Base-by-base conservation (phyloP, 352 stramenopile genomes). In the Phytophthora sansomeana region DNA sequence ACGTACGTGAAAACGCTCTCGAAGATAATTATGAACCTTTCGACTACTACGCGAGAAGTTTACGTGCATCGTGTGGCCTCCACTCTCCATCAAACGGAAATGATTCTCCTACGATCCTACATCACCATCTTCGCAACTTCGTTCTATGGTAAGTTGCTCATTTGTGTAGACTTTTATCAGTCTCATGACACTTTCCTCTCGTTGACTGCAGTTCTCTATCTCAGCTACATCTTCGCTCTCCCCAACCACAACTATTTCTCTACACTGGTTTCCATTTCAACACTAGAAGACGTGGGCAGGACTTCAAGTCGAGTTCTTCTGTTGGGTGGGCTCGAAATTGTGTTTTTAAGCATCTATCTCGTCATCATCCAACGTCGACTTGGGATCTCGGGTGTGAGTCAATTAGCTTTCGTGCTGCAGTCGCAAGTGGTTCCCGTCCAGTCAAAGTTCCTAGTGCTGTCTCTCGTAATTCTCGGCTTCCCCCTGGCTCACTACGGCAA, bases 81-180 rank as follows among this genome's bases (percentile, higher is more conserved):
- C 3, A 48, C 64, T 26, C 10, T 76, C 5, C 65, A 78, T 39
- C 62, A 75, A 10, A 75, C 64, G 0, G 73, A 80, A 26, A 63
- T 80, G 48, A 57, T 78, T 11, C 24, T 80, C 33, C 62, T 80
- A 8, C 69, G 65, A 21, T 78, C 68, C 7, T 80, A 78, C 60
- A 59, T 65, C 21, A 75, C 69, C 7, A 71, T 78, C 33, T 57
- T 39, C 28, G 65, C 62, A 32, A 65, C 69, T 26, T 3, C 63
- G 5, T 72, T 78, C 35, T 80, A 80, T 38, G 73, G 73, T 67
- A 62, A 19, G 56, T 51, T 28, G 1, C 32, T 30, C 4, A 24
- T 43, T n/a, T n/a, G n/a, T 49, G 17, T 32, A 35, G 36, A 30
- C 19, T 26, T 35, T 39, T 29, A 10, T 29, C 39, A 3, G 50